phyloP scores from a whole-genome alignment of 1,139 yeast genomes.

The Diutina neorugosa region DNA sequence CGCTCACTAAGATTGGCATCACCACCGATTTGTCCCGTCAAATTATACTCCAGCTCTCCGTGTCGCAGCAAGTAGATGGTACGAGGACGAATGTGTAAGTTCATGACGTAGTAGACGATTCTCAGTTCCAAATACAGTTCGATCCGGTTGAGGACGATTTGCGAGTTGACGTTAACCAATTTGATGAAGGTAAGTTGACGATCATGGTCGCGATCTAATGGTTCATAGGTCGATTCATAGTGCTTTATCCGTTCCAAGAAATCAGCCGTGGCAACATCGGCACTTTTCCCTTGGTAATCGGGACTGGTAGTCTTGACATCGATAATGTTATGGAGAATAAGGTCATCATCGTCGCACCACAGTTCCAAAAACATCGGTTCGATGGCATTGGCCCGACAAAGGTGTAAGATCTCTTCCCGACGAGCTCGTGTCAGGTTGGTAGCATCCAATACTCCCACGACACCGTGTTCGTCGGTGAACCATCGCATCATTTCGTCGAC shows the following conservation, averaged over 20 bases:
- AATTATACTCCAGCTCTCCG: constrained; percentile 86
- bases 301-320: constrained; percentile 87
- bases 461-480: constrained; percentile 72
- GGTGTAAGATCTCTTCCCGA: constrained; percentile 50
- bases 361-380: constrained; percentile 91
- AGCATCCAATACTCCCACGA: constrained; percentile 88
- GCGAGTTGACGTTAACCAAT: constrained; percentile 76
- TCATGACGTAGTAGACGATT: constrained; percentile 92
- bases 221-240: constrained; percentile 66
- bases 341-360: constrained; percentile 74
- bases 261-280: constrained; percentile 62
- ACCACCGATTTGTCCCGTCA: constrained; percentile 94
- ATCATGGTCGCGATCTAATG: constrained; percentile 48
- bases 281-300: constrained; percentile 64
- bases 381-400: constrained; percentile 55
- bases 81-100: constrained; percentile 84
- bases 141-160: constrained; percentile 76
- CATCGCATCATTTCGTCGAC: constrained; percentile 78
- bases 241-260: constrained; percentile 60
- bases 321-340: constrained; percentile 64
- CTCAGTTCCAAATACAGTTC: constrained; percentile 85
- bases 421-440: constrained; percentile 67
- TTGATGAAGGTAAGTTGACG: constrained; percentile 71
- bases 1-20: constrained; percentile 81
- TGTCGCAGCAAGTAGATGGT: constrained; percentile 89